These are phyloP conservation scores for Ophiognomonia clavigignenti-juglandacearum DNA, from an alignment of 2,329 filamentous ascomycete species.

Conservation along the genomic window DNA sequence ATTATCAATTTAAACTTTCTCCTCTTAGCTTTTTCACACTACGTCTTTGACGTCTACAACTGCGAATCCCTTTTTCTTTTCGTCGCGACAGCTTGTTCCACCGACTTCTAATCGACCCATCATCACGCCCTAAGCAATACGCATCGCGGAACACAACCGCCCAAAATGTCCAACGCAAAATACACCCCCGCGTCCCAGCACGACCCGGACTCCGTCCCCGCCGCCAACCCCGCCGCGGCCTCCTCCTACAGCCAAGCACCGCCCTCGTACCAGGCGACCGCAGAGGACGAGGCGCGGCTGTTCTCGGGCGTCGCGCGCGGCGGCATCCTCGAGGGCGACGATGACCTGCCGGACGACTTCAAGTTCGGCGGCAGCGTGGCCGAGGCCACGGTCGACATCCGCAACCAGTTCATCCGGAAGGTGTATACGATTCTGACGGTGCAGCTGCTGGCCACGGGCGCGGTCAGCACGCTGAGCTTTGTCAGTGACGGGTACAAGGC, in stretches of 20 bases:
- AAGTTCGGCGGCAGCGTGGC: constrained; percentile 95
- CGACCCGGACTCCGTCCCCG: constrained; percentile 73
- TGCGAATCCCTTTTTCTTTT: too few relatives aligned
- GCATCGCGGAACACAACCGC: neutral
- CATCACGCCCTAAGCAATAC: neutral
- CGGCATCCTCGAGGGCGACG: constrained; percentile 68
- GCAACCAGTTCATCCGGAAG: constrained; percentile 95
- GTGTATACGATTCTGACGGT: constrained; percentile 98
- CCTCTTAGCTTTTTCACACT: neutral
- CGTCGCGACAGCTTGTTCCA: too few relatives aligned
- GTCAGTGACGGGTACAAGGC: constrained; percentile 70
- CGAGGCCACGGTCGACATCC: constrained; percentile 90
- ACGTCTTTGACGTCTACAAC: neutral
- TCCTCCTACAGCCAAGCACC: constrained; percentile 68
- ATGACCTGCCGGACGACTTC: constrained; percentile 95
- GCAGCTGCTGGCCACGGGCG: constrained; percentile 80
- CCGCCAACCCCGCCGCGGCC: constrained; percentile 67
- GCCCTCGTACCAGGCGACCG: constrained; percentile 33
- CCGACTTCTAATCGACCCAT: neutral
- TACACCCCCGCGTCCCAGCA: constrained; percentile 80
- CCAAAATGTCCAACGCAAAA: constrained; percentile 57
- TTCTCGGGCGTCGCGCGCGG: constrained; percentile 49
- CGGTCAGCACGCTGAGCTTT: constrained; percentile 80
- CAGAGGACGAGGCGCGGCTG: constrained; percentile 50
- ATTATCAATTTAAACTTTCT: neutral